Evolutionary conservation across 2,329 filamentous ascomycete species (phyloP).

Genomic region (Pseudogymnoascus sp.): DNA sequence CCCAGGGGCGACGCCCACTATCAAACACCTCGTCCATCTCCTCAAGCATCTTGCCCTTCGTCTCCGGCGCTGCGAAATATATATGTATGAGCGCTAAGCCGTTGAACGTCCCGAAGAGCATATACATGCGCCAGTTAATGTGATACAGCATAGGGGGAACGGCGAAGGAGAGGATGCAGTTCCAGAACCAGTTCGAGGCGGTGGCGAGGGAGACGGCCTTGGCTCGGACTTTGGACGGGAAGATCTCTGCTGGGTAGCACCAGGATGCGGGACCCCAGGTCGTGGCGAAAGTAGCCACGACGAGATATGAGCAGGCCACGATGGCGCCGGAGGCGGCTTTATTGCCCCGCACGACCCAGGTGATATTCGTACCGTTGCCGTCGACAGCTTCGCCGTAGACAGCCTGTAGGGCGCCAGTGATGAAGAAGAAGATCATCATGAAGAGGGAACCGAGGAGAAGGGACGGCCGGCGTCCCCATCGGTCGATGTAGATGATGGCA

Average conservation of each 20-base stretch:
- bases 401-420: constrained; percentile 55
- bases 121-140: constrained; percentile 59
- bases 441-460: constrained; percentile 56
- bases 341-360: constrained; percentile 49
- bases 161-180: constrained; percentile 54
- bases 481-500: constrained; percentile 66
- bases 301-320: constrained; percentile 63
- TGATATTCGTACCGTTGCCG: constrained; percentile 36
- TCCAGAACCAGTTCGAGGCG: constrained; percentile 67
- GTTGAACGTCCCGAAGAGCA: constrained; percentile 70
- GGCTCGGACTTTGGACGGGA: constrained; percentile 60
- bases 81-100: constrained; percentile 60
- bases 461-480: constrained; percentile 62
- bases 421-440: constrained; percentile 56
- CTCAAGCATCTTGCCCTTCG: constrained; percentile 65
- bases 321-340: constrained; percentile 51
- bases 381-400: constrained; percentile 46
- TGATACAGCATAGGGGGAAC: constrained; percentile 43
- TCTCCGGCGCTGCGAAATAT: constrained; percentile 58
- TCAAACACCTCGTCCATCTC: constrained; percentile 70
- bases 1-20: constrained; percentile 51
- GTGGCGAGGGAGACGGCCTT: constrained; percentile 69
- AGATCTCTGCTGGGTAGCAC: constrained; percentile 60
- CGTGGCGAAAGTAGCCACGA: constrained; percentile 60
- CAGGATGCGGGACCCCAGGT: constrained; percentile 45